Evolutionary conservation across 1,284 basidiomycete species (phyloP).

Genomic region (Somion occarium): DNA sequence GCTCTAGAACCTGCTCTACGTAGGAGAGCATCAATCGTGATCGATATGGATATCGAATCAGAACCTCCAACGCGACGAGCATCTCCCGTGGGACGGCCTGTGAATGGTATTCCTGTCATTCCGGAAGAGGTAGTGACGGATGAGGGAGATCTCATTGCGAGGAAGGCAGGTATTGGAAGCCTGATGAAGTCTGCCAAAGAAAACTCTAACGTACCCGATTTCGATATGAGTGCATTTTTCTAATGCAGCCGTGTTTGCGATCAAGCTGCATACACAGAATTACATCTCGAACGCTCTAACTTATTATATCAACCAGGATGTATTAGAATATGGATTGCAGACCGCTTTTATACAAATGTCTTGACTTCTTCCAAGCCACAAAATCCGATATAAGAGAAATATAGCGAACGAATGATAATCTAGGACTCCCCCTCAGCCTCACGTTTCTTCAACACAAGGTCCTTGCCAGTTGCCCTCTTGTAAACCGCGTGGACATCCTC

Average conservation of each 20-base stretch:
- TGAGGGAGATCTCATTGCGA: slow-evolving; percentile 52
- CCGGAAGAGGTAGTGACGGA: slow-evolving; percentile 36
- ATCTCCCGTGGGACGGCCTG: slow-evolving; percentile 36
- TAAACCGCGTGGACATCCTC: slow-evolving; percentile 94
- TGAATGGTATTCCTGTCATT: slow-evolving; percentile 10
- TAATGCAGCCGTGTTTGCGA: slow-evolving; percentile 17
- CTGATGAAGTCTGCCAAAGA: slow-evolving; percentile 87
- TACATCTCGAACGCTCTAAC: not conserved
- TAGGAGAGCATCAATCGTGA: slow-evolving; percentile 69
- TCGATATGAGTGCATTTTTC: slow-evolving; percentile 77
- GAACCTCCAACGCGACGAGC: slow-evolving; percentile 53
- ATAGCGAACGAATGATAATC: slow-evolving; percentile 4
- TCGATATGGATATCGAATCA: slow-evolving; percentile 81
- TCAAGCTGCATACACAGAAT: not conserved
- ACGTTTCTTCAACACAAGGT: slow-evolving; percentile 81
- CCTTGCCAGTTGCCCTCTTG: slow-evolving; percentile 75
- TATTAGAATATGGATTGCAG: not conserved
- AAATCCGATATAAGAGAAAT: not conserved
- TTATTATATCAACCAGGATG: not conserved
- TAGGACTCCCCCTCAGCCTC: slow-evolving; percentile 66
- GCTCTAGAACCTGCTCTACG: slow-evolving; percentile 49
- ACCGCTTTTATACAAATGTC: not conserved
- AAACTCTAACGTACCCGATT: slow-evolving; percentile 80
- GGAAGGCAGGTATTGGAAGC: slow-evolving; percentile 74
- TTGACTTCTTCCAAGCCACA: not conserved